Evolutionary conservation across 257 asterid species (phyloP).

Genomic region (Solanum infundibuliforme): DNA sequence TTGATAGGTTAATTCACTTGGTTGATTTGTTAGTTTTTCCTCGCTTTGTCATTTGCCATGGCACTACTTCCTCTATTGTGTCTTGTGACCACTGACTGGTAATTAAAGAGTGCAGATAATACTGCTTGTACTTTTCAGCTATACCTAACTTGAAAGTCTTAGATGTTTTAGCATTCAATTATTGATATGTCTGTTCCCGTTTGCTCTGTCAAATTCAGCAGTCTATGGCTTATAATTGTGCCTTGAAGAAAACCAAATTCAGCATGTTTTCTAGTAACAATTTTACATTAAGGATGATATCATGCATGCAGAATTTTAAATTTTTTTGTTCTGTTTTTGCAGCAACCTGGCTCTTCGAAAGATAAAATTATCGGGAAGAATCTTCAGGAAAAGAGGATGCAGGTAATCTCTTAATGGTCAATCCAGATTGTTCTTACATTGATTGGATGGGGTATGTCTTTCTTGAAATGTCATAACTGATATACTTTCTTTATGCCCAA

Average conservation of each 20-base stretch:
- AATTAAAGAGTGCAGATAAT: neutral
- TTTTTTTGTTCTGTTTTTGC: slow-evolving; percentile 9
- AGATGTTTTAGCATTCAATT: neutral
- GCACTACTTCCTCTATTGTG: neutral
- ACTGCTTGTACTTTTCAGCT: neutral
- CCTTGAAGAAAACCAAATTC: neutral
- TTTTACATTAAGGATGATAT: neutral
- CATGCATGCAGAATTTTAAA: neutral
- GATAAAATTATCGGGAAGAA: slow-evolving; percentile 49
- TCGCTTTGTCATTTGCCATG: neutral
- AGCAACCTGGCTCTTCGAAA: slow-evolving; percentile 69
- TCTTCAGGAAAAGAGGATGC: slow-evolving; percentile 44
- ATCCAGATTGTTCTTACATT: neutral
- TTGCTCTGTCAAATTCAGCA: neutral
- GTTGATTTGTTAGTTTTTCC: neutral
- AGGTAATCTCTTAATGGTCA: slow-evolving; percentile 27
- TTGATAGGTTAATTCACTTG: neutral
- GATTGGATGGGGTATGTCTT: neutral
- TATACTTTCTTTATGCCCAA: neutral
- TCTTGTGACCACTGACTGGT: neutral
- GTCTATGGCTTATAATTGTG: neutral
- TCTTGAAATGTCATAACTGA: neutral
- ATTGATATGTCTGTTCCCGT: neutral
- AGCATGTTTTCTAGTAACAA: neutral
- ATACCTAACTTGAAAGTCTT: neutral